phyloP scores from a whole-genome alignment of 2,329 filamentous ascomycete species.

The Hypomyces perniciosus region DNA sequence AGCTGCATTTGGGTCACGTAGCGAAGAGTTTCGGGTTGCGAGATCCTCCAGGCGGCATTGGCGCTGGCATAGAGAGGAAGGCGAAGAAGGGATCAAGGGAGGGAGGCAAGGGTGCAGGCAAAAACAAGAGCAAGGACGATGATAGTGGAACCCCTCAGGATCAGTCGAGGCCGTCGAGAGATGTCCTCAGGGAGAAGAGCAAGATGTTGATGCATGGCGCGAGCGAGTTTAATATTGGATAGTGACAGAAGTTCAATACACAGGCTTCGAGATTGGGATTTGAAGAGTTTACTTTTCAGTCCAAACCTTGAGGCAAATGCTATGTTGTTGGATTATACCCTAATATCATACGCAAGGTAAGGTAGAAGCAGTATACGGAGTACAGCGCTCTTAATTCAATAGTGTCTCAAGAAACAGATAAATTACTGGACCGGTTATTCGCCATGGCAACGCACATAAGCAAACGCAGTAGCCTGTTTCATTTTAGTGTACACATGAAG shows the following conservation, averaged over 20 bases:
- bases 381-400: too few species aligned
- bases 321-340: too few species aligned
- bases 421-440: too few species aligned
- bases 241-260: conserved; percentile 13
- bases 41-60: conserved; percentile 81
- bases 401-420: too few species aligned
- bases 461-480: too few species aligned
- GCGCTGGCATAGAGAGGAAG: conserved; percentile 47
- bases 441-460: too few species aligned
- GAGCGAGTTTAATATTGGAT: conserved; percentile 65
- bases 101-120: conserved; percentile 12
- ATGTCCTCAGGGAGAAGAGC: conserved; percentile 53
- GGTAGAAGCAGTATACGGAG: too few species aligned
- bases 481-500: too few species aligned
- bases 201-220: conserved; percentile 59
- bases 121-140: conserved; percentile 28
- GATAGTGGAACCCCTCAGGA: conserved; percentile 29
- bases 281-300: too few species aligned
- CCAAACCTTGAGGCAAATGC: too few species aligned
- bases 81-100: conserved; percentile 30
- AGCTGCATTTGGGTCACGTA: conserved; percentile 84
- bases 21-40: conserved; percentile 90
- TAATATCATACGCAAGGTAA: too few species aligned
- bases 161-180: conserved; percentile 26
- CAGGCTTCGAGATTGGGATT: too few species aligned